Evolutionary conservation across 257 asterid genomes (phyloP).

Genomic region (Solanum gandarillasii): DNA sequence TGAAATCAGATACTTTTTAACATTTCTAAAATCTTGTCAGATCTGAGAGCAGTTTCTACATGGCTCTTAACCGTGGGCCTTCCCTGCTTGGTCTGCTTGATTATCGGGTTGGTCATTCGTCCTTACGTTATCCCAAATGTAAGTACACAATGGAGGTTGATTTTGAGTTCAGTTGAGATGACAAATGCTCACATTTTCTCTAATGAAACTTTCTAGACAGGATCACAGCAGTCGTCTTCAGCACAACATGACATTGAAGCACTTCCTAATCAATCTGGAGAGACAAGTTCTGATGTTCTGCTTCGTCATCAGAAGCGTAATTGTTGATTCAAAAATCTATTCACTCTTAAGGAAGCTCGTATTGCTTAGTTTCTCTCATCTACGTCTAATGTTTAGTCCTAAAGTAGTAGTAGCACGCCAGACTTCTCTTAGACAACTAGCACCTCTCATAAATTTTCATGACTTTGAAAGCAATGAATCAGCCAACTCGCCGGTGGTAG

Average conservation of each 20-base stretch:
- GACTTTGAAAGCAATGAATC: constrained; percentile 3
- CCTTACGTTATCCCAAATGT: constrained; percentile 57
- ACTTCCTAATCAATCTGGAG: constrained; percentile 74
- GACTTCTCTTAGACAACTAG: constrained; percentile 12
- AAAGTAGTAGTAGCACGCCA: constrained; percentile 15
- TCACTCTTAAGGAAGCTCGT: constrained; percentile 17
- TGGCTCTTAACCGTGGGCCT: constrained; percentile 51
- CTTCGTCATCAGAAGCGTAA: constrained; percentile 76
- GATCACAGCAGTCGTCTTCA: constrained; percentile 37
- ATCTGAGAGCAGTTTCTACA: constrained; percentile 34
- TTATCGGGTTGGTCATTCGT: constrained; percentile 56
- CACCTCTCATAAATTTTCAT: constrained; percentile 43
- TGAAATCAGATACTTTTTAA: neutral
- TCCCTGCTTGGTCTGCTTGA: constrained; percentile 51
- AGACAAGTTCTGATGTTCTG: constrained; percentile 49
- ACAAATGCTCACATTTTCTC: constrained; percentile 7
- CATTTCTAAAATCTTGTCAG: constrained; percentile 22
- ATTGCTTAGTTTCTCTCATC: constrained; percentile 27
- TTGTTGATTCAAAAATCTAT: constrained; percentile 47
- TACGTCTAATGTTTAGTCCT: constrained; percentile 45
- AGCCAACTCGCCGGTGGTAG: neutral
- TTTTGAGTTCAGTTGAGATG: neutral
- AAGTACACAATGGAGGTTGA: constrained; percentile 18
- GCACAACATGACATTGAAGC: constrained; percentile 64
- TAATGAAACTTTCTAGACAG: constrained; percentile 68